These are phyloP conservation scores for Penicillium decumbens DNA, from an alignment of 2,329 filamentous ascomycete species.

Conservation along the genomic window DNA sequence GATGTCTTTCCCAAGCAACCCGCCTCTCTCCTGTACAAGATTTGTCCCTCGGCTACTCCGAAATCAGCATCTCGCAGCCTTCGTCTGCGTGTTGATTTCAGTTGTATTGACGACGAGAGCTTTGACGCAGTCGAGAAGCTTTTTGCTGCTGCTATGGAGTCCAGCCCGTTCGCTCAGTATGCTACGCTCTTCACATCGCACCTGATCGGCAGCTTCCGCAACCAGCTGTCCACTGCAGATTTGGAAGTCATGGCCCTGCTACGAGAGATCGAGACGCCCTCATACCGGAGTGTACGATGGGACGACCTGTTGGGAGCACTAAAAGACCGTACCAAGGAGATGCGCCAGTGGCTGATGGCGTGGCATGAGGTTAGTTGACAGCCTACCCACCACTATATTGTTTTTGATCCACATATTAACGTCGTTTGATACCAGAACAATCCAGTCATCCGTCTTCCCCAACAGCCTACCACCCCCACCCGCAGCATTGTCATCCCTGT, in stretches of 20 bases:
- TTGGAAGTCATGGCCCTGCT: conserved; percentile 54
- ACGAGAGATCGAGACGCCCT: conserved; percentile 49
- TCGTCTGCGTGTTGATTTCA: conserved; percentile 68
- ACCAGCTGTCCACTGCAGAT: conserved; percentile 45
- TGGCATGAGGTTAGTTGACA: conserved; percentile 53
- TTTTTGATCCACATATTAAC: conserved; percentile 3
- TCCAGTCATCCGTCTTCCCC: conserved; percentile 30
- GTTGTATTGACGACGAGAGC: conserved; percentile 70
- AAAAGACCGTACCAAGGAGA: conserved; percentile 41
- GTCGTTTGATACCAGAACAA: conserved; percentile 29
- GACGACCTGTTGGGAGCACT: conserved; percentile 49
- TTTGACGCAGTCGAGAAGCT: conserved; percentile 43
- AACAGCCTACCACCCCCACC: conserved; percentile 38
- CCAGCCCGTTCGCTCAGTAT: conserved; percentile 46
- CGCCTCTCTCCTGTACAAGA: conserved; percentile 73
- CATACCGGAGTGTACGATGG: conserved; percentile 54
- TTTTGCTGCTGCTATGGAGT: conserved; percentile 47
- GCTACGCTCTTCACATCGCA: conserved; percentile 50
- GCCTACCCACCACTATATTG: not conserved
- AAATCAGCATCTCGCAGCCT: conserved; percentile 31
- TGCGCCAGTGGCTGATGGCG: conserved; percentile 49
- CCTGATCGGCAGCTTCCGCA: conserved; percentile 46
- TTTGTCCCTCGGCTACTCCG: conserved; percentile 43
- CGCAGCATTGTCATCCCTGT: conserved; percentile 80
- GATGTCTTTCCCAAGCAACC: conserved; percentile 77